Conservation (phyloP, 495 filamentous ascomycete species). For the Alectoria sarmentosa region DNA sequence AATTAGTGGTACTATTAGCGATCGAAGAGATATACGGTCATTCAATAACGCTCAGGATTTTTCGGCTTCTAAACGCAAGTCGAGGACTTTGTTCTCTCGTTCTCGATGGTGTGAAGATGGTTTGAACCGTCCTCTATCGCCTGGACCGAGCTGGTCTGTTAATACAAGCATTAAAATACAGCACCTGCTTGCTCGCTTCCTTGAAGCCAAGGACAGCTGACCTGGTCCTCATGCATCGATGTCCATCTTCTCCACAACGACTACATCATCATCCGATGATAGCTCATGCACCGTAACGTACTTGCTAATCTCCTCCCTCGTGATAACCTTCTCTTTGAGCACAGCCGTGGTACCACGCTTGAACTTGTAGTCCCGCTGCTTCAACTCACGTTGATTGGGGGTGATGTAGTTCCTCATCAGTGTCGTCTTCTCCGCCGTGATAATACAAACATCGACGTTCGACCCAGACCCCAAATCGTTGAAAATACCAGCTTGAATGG, state of each 20-base stretch:
- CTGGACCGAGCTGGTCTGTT: conserved; percentile 16
- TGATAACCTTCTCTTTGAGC: conserved; percentile 89
- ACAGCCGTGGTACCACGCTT: conserved; percentile 82
- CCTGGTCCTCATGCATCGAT: conserved; percentile 51
- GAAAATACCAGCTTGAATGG: conserved; percentile 96
- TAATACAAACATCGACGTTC: conserved; percentile 95
- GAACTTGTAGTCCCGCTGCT: conserved; percentile 91
- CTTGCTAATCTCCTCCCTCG: conserved; percentile 86
- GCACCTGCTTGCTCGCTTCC: conserved; percentile 2
- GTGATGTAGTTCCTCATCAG: conserved; percentile 83
- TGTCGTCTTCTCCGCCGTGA: conserved; percentile 87
- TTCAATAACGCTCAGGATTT: background rate
- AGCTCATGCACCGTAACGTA: conserved; percentile 90
- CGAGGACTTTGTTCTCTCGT: background rate
- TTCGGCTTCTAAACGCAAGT: background rate
- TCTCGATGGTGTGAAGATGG: background rate
- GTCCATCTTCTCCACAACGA: conserved; percentile 85
- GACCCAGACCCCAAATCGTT: conserved; percentile 96
- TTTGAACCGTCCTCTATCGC: background rate
- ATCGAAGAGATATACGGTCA: background rate
- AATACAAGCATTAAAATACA: conserved; percentile 21
- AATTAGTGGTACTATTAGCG: background rate
- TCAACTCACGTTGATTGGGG: conserved; percentile 86
- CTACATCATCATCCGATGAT: conserved; percentile 47
- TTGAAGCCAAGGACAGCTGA: background rate